phyloP scores from a whole-genome alignment of 2,329 filamentous ascomycete species.

The Diaporthe vaccinii region DNA sequence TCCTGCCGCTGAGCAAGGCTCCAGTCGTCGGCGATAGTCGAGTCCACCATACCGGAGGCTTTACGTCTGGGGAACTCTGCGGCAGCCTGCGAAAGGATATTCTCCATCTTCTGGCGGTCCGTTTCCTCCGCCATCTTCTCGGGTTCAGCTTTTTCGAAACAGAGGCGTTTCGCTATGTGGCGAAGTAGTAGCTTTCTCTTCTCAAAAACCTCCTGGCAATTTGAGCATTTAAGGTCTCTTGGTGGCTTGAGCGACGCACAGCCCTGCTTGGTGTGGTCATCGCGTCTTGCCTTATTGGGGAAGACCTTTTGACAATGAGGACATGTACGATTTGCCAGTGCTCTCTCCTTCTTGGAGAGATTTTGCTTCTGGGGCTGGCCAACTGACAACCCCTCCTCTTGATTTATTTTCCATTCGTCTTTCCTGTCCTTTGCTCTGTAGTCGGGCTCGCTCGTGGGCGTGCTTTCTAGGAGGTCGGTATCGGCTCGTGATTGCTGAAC shows the following conservation, averaged over 20 bases:
- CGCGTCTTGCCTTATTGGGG: not conserved
- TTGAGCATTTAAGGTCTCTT: not conserved
- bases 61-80: not conserved
- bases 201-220: not conserved
- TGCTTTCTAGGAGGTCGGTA: not conserved
- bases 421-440: not conserved
- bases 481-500: not conserved
- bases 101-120: not conserved
- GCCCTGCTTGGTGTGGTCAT: not conserved
- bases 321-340: not conserved
- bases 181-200: not conserved
- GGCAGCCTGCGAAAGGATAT: not conserved
- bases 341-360: not conserved
- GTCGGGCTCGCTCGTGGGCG: not conserved
- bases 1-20: not conserved
- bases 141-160: not conserved
- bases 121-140: not conserved
- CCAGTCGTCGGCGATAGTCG: not conserved
- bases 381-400: not conserved
- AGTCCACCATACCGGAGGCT: not conserved
- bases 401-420: not conserved
- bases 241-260: not conserved
- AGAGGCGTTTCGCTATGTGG: not conserved
- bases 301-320: constrained; percentile 12
- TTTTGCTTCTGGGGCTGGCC: not conserved